phyloP scores from a whole-genome alignment of 305 asterid species.

The Fraxinus platypoda region DNA sequence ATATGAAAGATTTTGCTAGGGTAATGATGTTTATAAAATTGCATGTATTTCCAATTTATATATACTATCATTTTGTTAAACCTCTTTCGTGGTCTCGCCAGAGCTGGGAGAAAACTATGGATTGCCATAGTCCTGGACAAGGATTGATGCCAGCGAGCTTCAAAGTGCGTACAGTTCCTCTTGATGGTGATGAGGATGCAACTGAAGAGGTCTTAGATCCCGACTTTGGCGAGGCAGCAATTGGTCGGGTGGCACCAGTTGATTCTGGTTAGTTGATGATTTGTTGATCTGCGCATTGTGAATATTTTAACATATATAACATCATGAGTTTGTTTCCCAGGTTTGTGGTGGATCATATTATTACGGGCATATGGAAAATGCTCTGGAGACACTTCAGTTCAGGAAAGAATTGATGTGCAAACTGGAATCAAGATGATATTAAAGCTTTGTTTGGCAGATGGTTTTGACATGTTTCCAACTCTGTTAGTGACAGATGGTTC shows the following conservation, averaged over 20 bases:
- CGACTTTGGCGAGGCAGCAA: conserved; percentile 95
- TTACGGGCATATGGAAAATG: conserved; percentile 89
- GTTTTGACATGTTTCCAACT: conserved; percentile 95
- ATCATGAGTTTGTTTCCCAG: conserved; percentile 37
- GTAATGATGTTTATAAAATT: not conserved
- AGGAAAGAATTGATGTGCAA: conserved; percentile 84
- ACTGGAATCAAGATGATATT: conserved; percentile 90
- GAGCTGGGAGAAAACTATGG: conserved; percentile 99
- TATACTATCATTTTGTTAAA: not conserved
- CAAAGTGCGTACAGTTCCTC: conserved; percentile 78
- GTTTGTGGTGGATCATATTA: conserved; percentile 94
- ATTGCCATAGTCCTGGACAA: conserved; percentile 95
- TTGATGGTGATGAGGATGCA: conserved; percentile 74
- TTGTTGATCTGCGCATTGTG: conserved; percentile 7
- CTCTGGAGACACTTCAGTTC: conserved; percentile 84
- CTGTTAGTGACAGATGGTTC: conserved; percentile 89
- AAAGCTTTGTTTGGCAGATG: conserved; percentile 86
- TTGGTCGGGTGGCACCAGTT: conserved; percentile 96
- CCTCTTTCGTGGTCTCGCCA: conserved; percentile 28
- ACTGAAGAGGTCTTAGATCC: conserved; percentile 93
- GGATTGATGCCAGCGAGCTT: conserved; percentile 98
- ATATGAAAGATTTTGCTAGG: not conserved
- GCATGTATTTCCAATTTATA: not conserved
- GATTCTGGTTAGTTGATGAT: conserved; percentile 68
- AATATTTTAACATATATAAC: conserved; percentile 12